Base-by-base conservation (phyloP, 306 rosid genomes). In the Dalbergia cochinchinensis region DNA sequence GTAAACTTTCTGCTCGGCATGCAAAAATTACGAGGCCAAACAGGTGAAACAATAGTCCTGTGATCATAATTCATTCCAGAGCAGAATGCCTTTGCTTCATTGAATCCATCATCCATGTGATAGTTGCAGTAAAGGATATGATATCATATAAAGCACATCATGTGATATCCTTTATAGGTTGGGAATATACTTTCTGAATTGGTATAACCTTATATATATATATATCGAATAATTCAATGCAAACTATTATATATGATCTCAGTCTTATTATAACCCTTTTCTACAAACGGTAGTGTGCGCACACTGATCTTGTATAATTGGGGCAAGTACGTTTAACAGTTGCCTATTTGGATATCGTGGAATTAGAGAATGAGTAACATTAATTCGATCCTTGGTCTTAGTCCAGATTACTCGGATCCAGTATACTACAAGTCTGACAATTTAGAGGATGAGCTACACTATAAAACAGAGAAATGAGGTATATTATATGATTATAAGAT, bases 31-130 rank as follows among this genome's bases (percentile, higher is more conserved):
- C 3, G 1, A 26, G 31, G 31, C 31, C 2, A 26, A 26, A 1
- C 31, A 1, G 41, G 7, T 37, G 41, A 37, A 37, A 37, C 0
- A 37, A 4, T 37, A 37, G 41, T 37, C 7, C 41, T 6, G 41
- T 37, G 41, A 37, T 37, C 41, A 37, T 37, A 0, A 37, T 37
- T 37, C 6, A 37, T 39, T 65, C 15, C 6, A 1, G 26, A 64
- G 26, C 47, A 35, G 14, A 53, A 31, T 9, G 44, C 0, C 33
- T 11, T 65, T 18, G 33, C 34, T 18, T 65, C 11, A 65, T 31
- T 65, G 48, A 11, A 41, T 66, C 35, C 54, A 66, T 33, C 5
- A 41, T 66, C 35, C 54, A 66, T 33, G 54, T 41, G 71, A 66
- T 18, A 18, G 54, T 13, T 18, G 55, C 11, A 11, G 71, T 18